Percentiles rank a stretch among this genome's conserved stretches.
phyloP scores from a whole-genome alignment of 257 asterid species.

The Fraxinus pennsylvanica region DNA sequence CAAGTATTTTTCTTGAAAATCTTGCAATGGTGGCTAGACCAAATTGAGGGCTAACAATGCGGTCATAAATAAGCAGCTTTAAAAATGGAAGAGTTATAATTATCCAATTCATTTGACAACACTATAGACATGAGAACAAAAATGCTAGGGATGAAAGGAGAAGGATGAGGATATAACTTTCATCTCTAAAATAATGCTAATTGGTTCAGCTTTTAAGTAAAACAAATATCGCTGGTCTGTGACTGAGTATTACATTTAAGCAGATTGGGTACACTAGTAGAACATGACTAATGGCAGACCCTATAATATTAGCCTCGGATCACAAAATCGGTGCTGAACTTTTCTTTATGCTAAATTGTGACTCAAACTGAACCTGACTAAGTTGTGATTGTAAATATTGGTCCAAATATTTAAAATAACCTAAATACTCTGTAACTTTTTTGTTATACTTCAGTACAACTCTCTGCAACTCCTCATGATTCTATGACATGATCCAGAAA shows the following conservation, averaged over 20 bases:
- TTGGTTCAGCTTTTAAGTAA: not conserved
- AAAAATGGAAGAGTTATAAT: slow-evolving; percentile 1
- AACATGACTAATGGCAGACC: not conserved
- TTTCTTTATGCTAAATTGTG: not conserved
- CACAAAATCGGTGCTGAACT: not conserved
- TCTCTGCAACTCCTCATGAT: not conserved
- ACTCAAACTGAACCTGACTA: slow-evolving; percentile 4
- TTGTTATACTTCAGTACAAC: not conserved
- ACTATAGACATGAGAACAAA: slow-evolving; percentile 4
- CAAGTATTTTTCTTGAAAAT: slow-evolving; percentile 13
- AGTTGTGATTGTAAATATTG: slow-evolving; percentile 5
- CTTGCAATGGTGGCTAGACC: slow-evolving; percentile 4
- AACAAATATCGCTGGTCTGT: too few relatives aligned
- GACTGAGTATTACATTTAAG: not conserved
- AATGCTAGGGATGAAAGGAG: not conserved
- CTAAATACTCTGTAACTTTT: not conserved
- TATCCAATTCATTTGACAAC: slow-evolving; percentile 12
- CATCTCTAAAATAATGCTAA: not conserved
- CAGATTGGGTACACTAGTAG: slow-evolving; percentile 15
- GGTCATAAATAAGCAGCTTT: slow-evolving; percentile 11
- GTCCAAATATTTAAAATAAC: not conserved
- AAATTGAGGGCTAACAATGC: slow-evolving; percentile 2
- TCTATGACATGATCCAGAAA: not conserved
- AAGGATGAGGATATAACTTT: not conserved
- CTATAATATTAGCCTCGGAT: not conserved